Percentiles rank a stretch among this genome's conserved stretches.
Conservation (phyloP, 768 basidiomycete genomes). For the Collybia sordida region DNA sequence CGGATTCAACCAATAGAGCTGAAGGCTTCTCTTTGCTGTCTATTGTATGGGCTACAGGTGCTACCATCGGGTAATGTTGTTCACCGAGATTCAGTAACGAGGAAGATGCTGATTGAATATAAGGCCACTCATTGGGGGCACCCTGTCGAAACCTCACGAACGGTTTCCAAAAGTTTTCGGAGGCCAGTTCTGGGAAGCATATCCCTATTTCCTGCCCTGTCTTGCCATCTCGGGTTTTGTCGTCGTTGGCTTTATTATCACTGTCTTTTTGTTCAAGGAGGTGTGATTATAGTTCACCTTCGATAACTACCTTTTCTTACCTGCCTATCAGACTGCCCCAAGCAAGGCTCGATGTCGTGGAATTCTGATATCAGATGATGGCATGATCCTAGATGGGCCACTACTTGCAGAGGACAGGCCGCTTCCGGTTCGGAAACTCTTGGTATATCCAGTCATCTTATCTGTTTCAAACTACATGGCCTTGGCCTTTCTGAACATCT, state of each 20-base stretch:
- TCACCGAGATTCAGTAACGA: constrained; percentile 28
- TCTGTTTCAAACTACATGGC: constrained; percentile 69
- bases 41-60: constrained; percentile 43
- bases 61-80: constrained; percentile 39
- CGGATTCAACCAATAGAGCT: constrained; percentile 57
- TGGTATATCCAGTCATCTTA: constrained; percentile 58
- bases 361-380: constrained; percentile 15
- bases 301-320: not conserved
- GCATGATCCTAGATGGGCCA: not conserved
- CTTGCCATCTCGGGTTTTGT: constrained; percentile 32
- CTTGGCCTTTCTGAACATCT: constrained; percentile 65
- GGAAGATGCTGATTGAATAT: constrained; percentile 5
- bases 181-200: constrained; percentile 53
- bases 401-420: constrained; percentile 22
- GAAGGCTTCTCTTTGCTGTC: constrained; percentile 41
- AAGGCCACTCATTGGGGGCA: constrained; percentile 69
- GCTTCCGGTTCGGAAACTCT: constrained; percentile 39
- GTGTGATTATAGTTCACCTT: constrained; percentile 17
- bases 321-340: not conserved
- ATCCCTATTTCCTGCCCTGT: constrained; percentile 77
- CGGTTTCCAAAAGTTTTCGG: constrained; percentile 45
- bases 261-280: constrained; percentile 39
- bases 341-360: not conserved
- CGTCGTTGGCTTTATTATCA: constrained; percentile 26
- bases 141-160: constrained; percentile 39